Percentiles rank a stretch among this genome's conserved stretches.
Evolutionary conservation across 352 stramenopile species (phyloP).

Genomic region (Aphanomyces astaci): DNA sequence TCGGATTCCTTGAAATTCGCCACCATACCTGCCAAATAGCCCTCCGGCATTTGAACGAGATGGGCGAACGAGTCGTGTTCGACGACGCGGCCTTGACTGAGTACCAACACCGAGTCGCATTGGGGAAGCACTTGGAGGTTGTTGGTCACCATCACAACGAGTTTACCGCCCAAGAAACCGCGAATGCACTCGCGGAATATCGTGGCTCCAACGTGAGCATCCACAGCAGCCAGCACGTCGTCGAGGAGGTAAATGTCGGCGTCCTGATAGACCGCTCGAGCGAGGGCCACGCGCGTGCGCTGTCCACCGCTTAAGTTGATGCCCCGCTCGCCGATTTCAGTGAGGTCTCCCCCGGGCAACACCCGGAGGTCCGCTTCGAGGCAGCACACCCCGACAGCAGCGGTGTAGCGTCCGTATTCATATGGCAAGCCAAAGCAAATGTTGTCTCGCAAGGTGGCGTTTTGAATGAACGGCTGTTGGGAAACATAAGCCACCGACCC

Average conservation of each 20-base stretch:
- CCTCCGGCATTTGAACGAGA: constrained; percentile 43
- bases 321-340: constrained; percentile 59
- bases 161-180: constrained; percentile 17
- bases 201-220: constrained; percentile 83
- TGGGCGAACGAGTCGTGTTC: constrained; percentile 74
- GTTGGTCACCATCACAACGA: constrained; percentile 26
- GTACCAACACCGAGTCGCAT: constrained; percentile 58
- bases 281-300: constrained; percentile 56
- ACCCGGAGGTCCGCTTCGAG: constrained; percentile 40
- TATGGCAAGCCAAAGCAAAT: constrained; percentile 89
- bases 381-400: constrained; percentile 16
- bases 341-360: constrained; percentile 65
- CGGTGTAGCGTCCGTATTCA: constrained; percentile 35
- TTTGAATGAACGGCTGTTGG: constrained; percentile 96
- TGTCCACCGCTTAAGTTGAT: constrained; percentile 83
- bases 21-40: constrained; percentile 22
- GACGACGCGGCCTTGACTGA: constrained; percentile 56
- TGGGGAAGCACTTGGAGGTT: constrained; percentile 46
- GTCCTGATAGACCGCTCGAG: constrained; percentile 53
- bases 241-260: constrained; percentile 85
- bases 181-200: constrained; percentile 77
- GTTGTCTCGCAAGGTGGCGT: constrained; percentile 93
- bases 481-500: constrained; percentile 90
- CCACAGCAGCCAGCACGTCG: constrained; percentile 82
- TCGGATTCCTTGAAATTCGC: constrained; percentile 27